Base-by-base conservation (phyloP, 192 early-diverging fungal genomes). In the Coemansia sp. region DNA sequence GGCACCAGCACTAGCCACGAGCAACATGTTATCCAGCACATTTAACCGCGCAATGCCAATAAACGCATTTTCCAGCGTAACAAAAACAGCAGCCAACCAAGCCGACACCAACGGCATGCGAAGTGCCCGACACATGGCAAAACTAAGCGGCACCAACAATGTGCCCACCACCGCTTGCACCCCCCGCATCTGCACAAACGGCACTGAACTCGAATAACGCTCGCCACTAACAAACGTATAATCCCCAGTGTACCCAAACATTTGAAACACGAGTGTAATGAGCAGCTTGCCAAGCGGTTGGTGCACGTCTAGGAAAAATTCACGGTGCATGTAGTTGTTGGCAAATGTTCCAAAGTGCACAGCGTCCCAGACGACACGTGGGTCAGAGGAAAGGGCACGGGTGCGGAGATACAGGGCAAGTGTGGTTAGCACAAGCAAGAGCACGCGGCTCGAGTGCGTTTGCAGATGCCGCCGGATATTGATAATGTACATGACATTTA, bases 321-420 rank as follows among this genome's bases (percentile, higher is more conserved):
- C 87, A 24, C 88, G 75, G 47, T 92, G 91, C 25, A 96, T 72
- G 77, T 98, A 98, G 72, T 91, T 84, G 22, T 90, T 89, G 19
- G 89, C 94, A 75, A 98, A 98, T 82, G 93, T 93, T 58, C 95
- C 95, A 84, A 97, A 97, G 59, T 97, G 95, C 5, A 95, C 93
- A 72, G 97, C 96, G 75, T 98, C 95, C 90, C 90, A 91, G 32
- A 88, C 83, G 10, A 91, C 90, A 45, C 82, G 60, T 55, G 78
- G 60, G 12, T 88, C 82, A 6, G 59, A 52, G 41, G 71, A 75
- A 51, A 91, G 85, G 38, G 80, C 60, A 67, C 85, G 78, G 60
- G 86, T 79, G 23, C 75, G 67, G 32, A 62, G 24, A 17, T 32
- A 27, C 14, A 75, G 37, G 0, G 67, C 58, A 17, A 66, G 0